These are phyloP conservation scores for Solanum okadae DNA, from an alignment of 257 asterid species.

Conservation along the genomic window DNA sequence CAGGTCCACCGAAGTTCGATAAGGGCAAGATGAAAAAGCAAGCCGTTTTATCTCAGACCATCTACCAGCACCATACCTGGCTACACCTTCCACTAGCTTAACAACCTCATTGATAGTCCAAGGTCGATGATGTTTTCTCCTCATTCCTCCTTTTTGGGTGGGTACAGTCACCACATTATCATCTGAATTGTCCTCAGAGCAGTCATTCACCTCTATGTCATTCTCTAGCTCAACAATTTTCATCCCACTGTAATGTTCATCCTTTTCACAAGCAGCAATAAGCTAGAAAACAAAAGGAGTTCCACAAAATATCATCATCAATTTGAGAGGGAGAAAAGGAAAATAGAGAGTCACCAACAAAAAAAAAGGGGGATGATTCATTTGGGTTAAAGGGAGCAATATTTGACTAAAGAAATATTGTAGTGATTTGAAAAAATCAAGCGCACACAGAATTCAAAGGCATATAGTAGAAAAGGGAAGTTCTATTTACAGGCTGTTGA, in stretches of 20 bases:
- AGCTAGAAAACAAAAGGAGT: constrained; percentile 27
- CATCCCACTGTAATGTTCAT: constrained; percentile 24
- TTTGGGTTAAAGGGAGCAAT: neutral
- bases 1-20: constrained; percentile 93
- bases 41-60: constrained; percentile 97
- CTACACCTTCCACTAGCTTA: constrained; percentile 92
- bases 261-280: constrained; percentile 30
- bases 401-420: neutral
- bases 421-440: neutral
- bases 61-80: constrained; percentile 87
- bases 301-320: neutral
- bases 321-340: neutral
- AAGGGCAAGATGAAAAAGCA: constrained; percentile 75
- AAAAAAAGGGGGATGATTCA: neutral
- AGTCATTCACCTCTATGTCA: constrained; percentile 34
- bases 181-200: constrained; percentile 41
- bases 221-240: constrained; percentile 29
- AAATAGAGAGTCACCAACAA: neutral
- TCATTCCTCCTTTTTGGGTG: constrained; percentile 52
- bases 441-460: neutral
- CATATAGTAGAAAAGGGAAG: neutral
- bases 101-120: constrained; percentile 87
- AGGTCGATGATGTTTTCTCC: constrained; percentile 96
- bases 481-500: constrained; percentile 48
- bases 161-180: constrained; percentile 39